Evolutionary conservation across 352 stramenopile genomes (phyloP).

Genomic region (Thraustotheca clavata): DNA sequence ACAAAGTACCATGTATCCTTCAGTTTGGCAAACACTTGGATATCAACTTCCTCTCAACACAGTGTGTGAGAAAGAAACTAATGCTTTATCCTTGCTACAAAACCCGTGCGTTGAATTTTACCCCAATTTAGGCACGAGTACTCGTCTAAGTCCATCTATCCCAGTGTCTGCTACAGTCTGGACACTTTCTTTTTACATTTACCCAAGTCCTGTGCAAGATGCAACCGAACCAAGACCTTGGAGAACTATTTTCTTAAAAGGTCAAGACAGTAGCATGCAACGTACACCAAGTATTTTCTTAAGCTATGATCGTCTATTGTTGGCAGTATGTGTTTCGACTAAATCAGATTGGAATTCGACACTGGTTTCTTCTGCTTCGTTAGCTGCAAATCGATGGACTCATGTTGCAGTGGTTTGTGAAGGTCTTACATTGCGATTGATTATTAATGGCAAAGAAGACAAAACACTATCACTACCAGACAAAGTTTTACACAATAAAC

Average conservation of each 20-base stretch:
- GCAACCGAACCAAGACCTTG: slow-evolving; percentile 10
- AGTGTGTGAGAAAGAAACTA: not conserved
- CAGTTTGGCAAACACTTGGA: not conserved
- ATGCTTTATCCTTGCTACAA: not conserved
- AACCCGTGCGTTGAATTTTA: not conserved
- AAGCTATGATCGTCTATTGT: slow-evolving; percentile 8
- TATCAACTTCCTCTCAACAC: not conserved
- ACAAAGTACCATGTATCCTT: not conserved
- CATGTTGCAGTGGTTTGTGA: slow-evolving; percentile 14
- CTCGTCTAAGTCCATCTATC: not conserved
- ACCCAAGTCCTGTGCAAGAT: not conserved
- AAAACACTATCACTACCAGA: not conserved
- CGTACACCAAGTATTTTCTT: slow-evolving; percentile 13
- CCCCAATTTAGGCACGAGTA: not conserved
- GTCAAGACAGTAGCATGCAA: slow-evolving; percentile 12
- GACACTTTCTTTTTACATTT: slow-evolving; percentile 10
- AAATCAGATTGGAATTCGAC: slow-evolving; percentile 19
- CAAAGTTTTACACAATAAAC: not conserved
- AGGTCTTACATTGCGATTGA: slow-evolving; percentile 1
- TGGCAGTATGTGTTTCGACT: slow-evolving; percentile 13
- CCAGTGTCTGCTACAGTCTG: not conserved
- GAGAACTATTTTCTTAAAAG: slow-evolving; percentile 16
- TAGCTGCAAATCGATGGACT: slow-evolving; percentile 3
- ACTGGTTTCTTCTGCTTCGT: not conserved
- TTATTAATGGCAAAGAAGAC: slow-evolving; percentile 15